A percentile compares a stretch with the other conserved stretches of the same genome.
These are phyloP conservation scores for Coemansia sp. DNA, from an alignment of 192 early-diverging fungal genomes.

Conservation along the genomic window DNA sequence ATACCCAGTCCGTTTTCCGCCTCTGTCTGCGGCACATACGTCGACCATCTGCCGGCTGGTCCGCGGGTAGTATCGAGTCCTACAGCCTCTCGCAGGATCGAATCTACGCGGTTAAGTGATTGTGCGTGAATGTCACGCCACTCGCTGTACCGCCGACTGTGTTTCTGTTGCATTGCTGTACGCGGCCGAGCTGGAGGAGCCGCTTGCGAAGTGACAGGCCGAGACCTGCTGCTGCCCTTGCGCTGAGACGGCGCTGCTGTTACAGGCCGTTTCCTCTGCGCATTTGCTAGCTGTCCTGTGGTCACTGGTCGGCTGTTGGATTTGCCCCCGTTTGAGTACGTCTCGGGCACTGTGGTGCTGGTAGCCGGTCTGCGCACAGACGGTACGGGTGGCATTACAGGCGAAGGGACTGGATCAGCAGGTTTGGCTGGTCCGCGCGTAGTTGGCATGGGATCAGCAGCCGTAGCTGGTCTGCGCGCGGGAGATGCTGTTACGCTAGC, in stretches of 20 bases:
- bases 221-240: background rate
- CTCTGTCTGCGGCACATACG: conserved; percentile 1
- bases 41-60: conserved; percentile 10
- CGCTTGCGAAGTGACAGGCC: conserved; percentile 4
- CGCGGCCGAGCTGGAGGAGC: conserved; percentile 17
- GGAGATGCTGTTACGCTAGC: no score
- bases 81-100: conserved; percentile 47
- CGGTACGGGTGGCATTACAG: no score
- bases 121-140: conserved; percentile 51
- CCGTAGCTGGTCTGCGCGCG: no score
- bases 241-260: background rate
- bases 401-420: no score
- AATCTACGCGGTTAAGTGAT: conserved; percentile 44
- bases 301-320: conserved; percentile 6
- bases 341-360: no score
- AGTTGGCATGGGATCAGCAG: no score
- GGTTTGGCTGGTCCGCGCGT: no score
- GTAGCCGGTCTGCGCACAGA: no score
- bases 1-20: conserved; percentile 34
- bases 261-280: background rate
- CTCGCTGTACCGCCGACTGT: conserved; percentile 13
- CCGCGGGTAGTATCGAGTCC: conserved; percentile 14
- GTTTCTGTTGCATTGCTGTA: conserved; percentile 15
- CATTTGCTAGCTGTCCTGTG: background rate
- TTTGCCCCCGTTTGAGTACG: no score